Evolutionary conservation across 495 filamentous ascomycete species (phyloP).

Genomic region (Xylaria scruposa): DNA sequence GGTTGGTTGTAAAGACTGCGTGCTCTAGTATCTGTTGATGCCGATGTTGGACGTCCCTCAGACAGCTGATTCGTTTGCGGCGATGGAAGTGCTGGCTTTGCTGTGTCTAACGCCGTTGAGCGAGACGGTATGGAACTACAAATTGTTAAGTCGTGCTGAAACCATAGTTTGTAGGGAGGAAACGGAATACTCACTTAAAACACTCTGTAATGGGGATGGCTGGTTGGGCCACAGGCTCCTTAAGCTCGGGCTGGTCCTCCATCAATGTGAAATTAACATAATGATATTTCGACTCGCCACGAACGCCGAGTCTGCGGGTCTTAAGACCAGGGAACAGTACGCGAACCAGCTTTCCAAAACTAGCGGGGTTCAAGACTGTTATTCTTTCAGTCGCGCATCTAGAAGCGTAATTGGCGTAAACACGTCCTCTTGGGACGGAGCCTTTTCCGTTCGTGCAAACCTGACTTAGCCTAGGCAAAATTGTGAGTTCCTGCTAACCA

Average conservation of each 20-base stretch:
- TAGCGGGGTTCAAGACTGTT: slow-evolving; percentile 91
- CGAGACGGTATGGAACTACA: slow-evolving; percentile 36
- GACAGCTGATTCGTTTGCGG: slow-evolving; percentile 53
- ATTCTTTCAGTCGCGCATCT: slow-evolving; percentile 91
- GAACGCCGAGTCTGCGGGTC: slow-evolving; percentile 87
- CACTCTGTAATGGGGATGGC: slow-evolving; percentile 47
- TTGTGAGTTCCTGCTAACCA: slow-evolving; percentile 23
- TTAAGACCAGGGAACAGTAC: slow-evolving; percentile 95
- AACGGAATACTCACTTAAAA: slow-evolving; percentile 46
- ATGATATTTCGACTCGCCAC: slow-evolving; percentile 98
- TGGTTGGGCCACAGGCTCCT: slow-evolving; percentile 45
- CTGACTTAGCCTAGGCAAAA: slow-evolving; percentile 71
- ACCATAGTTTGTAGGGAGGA: neutral
- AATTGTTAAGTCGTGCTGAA: slow-evolving; percentile 34
- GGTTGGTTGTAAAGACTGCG: slow-evolving; percentile 61
- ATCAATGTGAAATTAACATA: slow-evolving; percentile 86
- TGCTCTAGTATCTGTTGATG: slow-evolving; percentile 28
- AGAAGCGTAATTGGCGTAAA: slow-evolving; percentile 91
- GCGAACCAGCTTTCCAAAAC: slow-evolving; percentile 95
- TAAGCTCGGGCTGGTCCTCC: slow-evolving; percentile 62
- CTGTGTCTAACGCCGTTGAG: slow-evolving; percentile 42
- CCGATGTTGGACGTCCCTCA: slow-evolving; percentile 27
- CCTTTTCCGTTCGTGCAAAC: slow-evolving; percentile 80
- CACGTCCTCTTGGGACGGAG: slow-evolving; percentile 87
- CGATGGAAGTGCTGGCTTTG: slow-evolving; percentile 73